A percentile compares a stretch with the other conserved stretches of the same genome.
Evolutionary conservation across 345 rosid species (phyloP).

Genomic region (Linum usitatissimum): DNA sequence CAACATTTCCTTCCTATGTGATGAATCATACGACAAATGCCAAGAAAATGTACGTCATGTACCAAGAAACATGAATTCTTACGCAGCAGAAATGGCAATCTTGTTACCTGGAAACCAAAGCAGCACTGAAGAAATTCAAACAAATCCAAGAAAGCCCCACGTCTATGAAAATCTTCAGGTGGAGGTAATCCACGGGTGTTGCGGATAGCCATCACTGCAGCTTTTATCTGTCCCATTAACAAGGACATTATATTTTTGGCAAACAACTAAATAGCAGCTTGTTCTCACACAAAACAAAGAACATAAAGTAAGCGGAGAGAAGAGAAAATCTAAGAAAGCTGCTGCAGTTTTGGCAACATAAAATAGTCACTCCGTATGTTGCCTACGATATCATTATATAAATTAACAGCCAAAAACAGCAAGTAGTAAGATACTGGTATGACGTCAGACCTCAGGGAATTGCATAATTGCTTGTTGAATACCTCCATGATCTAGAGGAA

Average conservation of each 20-base stretch:
- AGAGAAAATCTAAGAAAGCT: not conserved
- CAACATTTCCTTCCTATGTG: conserved; percentile 66
- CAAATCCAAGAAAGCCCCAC: conserved; percentile 44
- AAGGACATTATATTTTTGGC: conserved; percentile 14
- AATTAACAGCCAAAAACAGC: conserved; percentile 10
- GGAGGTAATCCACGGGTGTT: conserved; percentile 55
- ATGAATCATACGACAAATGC: conserved; percentile 8
- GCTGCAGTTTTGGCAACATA: not conserved
- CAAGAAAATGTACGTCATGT: conserved; percentile 3
- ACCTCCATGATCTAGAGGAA: conserved; percentile 78
- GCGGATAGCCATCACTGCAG: conserved; percentile 58
- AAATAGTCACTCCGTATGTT: too few relatives aligned
- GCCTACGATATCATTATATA: not conserved
- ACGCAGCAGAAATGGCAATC: not conserved
- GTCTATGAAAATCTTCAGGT: conserved; percentile 37
- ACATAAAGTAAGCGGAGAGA: not conserved
- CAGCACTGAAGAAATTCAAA: conserved; percentile 67
- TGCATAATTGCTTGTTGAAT: conserved; percentile 77
- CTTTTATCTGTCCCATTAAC: conserved; percentile 54
- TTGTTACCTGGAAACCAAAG: conserved; percentile 82
- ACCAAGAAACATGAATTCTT: not conserved
- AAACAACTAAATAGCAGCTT: not conserved
- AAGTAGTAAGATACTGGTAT: conserved; percentile 9
- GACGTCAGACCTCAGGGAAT: conserved; percentile 59
- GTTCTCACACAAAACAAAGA: not conserved